Base-by-base conservation (phyloP, 2,329 filamentous ascomycete species). In the Trichoderma endophyticum region DNA sequence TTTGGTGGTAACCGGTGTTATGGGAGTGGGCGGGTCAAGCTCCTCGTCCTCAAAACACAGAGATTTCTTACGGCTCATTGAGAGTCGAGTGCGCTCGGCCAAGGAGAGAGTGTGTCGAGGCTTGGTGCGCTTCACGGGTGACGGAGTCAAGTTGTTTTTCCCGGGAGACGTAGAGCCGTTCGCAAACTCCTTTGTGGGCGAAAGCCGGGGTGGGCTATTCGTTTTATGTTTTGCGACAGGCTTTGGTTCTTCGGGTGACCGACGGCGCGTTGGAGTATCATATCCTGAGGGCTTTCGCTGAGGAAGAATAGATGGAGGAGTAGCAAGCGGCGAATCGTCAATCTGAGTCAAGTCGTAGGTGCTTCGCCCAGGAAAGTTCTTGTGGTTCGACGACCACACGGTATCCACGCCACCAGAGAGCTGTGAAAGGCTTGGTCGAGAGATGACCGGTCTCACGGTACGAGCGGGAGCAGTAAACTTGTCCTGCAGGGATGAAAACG, bases 1-100 rank as follows among this genome's bases (percentile, higher is more conserved):
- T 14, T 73, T 71, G 18, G 34, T 76, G 48, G 56, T 21, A 9
- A 28, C 43, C 4, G 71, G 51, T 6, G 59, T 57, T 6, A 75
- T 57, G 1, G 76, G 67, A 0, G 74, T 72, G 8, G 75, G 75
- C n/a, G 75, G 73, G 28, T 79, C 78, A 1, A 76, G 71, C 34
- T 80, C 80, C 6, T 81, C 77, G 3, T 78, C 77, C 2, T 82
- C 77, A 0, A 79, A 75, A 51, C 80, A 80, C 1, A 77, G 75
- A 15, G 77, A 78, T 1, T 89, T 86, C 61, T 88, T 84, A 3
- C 90, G 85, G 0, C 91, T 89, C 90, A 97, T 95, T 21, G 93
- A 94, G 69, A 94, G 86, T 21, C 92, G 89, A 0, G 95, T 97
- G 62, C 94, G 91, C 78, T 97, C 94, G 4, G 91, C 87, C 0